Evolutionary conservation across 73 alveolate genomes (phyloP).

Genomic region (Breviolum minutum): DNA sequence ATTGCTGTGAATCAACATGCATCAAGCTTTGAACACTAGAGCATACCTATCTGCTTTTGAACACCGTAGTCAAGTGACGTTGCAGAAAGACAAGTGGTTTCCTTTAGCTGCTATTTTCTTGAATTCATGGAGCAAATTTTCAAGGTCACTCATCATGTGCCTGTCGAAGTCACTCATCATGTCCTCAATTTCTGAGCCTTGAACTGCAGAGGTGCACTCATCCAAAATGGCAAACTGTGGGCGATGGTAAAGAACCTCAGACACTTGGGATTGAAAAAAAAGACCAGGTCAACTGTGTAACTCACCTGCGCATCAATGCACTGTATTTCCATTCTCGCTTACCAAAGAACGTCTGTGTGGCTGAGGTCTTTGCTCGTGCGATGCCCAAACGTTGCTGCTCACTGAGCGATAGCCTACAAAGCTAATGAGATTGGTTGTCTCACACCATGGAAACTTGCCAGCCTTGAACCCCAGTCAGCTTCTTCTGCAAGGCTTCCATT

Average conservation of each 20-base stretch:
- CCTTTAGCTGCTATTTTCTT: too few species aligned
- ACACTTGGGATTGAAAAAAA: too few species aligned
- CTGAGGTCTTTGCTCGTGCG: constrained; percentile 17
- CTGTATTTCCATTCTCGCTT: background rate
- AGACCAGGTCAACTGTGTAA: background rate
- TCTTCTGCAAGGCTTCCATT: constrained; percentile 16
- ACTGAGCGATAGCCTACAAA: constrained; percentile 91
- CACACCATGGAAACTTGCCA: too few species aligned
- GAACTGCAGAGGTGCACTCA: constrained; percentile 96
- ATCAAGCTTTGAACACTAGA: too few species aligned
- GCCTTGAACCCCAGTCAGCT: constrained; percentile 82
- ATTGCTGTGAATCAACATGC: too few species aligned
- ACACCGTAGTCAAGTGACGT: too few species aligned
- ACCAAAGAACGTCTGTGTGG: background rate
- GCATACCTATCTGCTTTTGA: too few species aligned
- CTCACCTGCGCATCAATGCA: background rate
- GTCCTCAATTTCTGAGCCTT: background rate
- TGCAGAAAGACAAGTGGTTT: too few species aligned
- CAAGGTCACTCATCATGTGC: too few species aligned
- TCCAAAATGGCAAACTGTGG: constrained; percentile 96
- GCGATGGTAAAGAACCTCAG: constrained; percentile 95
- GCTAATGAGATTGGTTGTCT: too few species aligned
- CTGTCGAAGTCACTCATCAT: too few species aligned
- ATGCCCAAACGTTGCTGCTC: constrained; percentile 96
- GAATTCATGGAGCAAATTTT: too few species aligned